Evolutionary conservation across 441 rosid genomes (phyloP).

Genomic region (Flueggea neowawraea): DNA sequence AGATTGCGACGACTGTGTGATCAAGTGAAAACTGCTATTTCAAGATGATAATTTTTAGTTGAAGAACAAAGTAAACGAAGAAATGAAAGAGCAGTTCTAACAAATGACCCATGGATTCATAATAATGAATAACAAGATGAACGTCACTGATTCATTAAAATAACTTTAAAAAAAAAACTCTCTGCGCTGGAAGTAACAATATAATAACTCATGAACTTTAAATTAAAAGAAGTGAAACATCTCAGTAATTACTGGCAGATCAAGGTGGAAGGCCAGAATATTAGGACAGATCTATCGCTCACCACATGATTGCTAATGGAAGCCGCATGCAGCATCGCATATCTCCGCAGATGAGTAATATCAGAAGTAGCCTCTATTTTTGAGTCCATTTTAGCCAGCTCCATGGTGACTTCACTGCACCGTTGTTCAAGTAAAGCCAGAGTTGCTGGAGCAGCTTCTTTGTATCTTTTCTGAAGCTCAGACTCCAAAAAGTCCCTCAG

Average conservation of each 20-base stretch:
- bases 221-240: no score
- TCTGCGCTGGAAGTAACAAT: no score
- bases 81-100: no score
- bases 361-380: constrained; percentile 86
- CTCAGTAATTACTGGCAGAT: no score
- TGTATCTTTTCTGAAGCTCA: constrained; percentile 94
- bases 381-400: constrained; percentile 65
- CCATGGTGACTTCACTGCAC: constrained; percentile 62
- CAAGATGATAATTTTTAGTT: neutral
- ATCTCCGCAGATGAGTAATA: constrained; percentile 79
- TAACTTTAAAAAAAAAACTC: neutral
- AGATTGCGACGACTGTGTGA: no score
- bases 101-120: no score
- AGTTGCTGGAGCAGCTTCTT: constrained; percentile 95
- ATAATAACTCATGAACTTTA: no score
- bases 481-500: constrained; percentile 83
- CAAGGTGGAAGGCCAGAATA: no score
- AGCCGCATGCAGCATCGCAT: constrained; percentile 87
- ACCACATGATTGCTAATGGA: constrained; percentile 90
- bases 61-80: neutral
- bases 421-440: constrained; percentile 97
- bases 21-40: no score
- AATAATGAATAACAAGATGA: neutral
- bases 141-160: neutral
- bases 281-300: constrained; percentile 16